These are phyloP conservation scores for Carex littledalei DNA, from an alignment of 176 grass and related monocot genomes.

Conservation along the genomic window DNA sequence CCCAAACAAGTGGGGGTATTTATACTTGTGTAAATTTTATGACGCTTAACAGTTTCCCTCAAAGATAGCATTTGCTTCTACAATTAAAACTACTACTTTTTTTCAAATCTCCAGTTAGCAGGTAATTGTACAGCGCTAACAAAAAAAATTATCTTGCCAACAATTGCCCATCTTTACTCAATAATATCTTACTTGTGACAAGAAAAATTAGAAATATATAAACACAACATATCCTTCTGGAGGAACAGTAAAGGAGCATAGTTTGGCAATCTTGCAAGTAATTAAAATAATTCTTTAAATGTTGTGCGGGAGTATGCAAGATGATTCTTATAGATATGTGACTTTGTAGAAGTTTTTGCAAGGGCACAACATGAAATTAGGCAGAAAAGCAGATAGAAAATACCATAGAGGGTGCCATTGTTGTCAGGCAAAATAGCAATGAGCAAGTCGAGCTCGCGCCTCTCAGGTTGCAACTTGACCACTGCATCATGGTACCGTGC, in stretches of 20 bases:
- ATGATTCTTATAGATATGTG: not conserved
- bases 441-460: conserved; percentile 62
- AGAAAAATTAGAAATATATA: not conserved
- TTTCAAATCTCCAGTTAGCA: not conserved
- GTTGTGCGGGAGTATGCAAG: not conserved
- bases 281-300: not conserved
- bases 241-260: not conserved
- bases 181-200: not conserved
- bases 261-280: not conserved
- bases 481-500: conserved; percentile 54
- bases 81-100: not conserved
- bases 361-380: not conserved
- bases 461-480: conserved; percentile 49
- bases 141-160: not conserved
- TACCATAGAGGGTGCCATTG: conserved; percentile 92
- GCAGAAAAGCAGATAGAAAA: not conserved
- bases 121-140: not conserved
- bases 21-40: not conserved
- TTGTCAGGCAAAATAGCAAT: conserved; percentile 86
- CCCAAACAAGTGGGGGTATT: too few relatives aligned
- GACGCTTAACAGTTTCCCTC: not conserved
- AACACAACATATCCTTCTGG: not conserved
- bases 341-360: not conserved
- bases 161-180: not conserved
- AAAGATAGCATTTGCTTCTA: not conserved